Percentiles rank a stretch among this genome's conserved stretches.
Evolutionary conservation across 2,329 filamentous ascomycete species (phyloP).

Genomic region (Phaeophleospora eucalypticola): DNA sequence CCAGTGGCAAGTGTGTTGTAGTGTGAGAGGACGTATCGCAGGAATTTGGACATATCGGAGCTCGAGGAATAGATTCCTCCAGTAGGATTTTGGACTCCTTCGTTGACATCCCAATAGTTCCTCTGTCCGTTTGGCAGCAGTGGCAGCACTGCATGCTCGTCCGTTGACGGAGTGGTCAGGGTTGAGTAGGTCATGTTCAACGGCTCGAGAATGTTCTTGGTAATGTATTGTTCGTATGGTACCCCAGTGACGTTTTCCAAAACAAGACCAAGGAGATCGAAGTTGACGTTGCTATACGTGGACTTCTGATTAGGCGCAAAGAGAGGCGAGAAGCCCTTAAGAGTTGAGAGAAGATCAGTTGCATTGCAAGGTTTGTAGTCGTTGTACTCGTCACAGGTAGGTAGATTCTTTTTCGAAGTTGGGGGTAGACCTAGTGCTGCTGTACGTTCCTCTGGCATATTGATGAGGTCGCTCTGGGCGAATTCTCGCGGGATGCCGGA

Average conservation of each 20-base stretch:
- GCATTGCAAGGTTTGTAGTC: conserved; percentile 32
- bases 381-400: conserved; percentile 34
- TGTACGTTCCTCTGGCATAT: conserved; percentile 16
- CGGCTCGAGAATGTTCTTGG: conserved; percentile 38
- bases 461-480: conserved; percentile 20
- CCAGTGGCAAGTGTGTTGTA: conserved; percentile 40
- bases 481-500: conserved; percentile 41
- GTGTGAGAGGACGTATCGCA: conserved; percentile 41
- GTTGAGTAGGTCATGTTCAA: conserved; percentile 34
- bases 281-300: conserved; percentile 42
- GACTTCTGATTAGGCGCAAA: conserved; percentile 43
- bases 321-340: conserved; percentile 33
- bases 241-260: conserved; percentile 37
- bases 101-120: conserved; percentile 41
- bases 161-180: conserved; percentile 32
- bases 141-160: conserved; percentile 39
- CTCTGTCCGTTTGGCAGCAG: conserved; percentile 15
- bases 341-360: conserved; percentile 31
- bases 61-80: conserved; percentile 44
- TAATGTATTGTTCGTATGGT: conserved; percentile 38
- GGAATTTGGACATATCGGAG: conserved; percentile 40
- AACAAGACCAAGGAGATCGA: conserved; percentile 39
- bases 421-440: conserved; percentile 35
- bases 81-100: conserved; percentile 41
- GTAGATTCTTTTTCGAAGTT: conserved; percentile 27